These are phyloP conservation scores for Fusarium neocosmosporiellum DNA, from an alignment of 2,329 filamentous ascomycete genomes.

Conservation along the genomic window DNA sequence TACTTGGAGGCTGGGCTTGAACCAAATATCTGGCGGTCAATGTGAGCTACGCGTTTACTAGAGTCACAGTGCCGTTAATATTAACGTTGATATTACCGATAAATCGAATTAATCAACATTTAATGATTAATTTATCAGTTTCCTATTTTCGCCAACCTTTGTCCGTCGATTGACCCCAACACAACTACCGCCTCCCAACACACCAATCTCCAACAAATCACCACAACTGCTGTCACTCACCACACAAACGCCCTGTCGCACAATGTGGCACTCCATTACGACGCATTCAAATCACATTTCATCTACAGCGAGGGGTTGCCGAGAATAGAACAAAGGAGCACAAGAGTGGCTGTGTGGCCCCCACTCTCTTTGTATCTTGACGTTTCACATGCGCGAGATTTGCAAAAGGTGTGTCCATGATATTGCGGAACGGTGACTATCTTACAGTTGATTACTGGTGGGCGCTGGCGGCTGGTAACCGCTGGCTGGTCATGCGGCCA, in stretches of 20 bases:
- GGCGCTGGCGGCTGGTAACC: constrained; percentile 32
- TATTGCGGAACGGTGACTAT: constrained; percentile 17
- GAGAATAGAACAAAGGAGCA: constrained; percentile 27
- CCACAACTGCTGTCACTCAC: constrained; percentile 8
- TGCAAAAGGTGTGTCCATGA: constrained; percentile 10
- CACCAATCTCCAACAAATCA: constrained; percentile 11
- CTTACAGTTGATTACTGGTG: not conserved
- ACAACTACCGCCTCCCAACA: constrained; percentile 7
- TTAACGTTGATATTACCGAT: not conserved
- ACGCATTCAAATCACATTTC: constrained; percentile 28
- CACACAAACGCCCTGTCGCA: constrained; percentile 25
- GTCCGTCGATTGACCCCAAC: constrained; percentile 1
- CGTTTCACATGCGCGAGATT: constrained; percentile 30
- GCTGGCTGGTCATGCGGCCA: constrained; percentile 12
- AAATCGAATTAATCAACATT: not conserved
- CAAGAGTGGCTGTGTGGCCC: constrained; percentile 23
- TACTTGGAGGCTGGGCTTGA: not conserved
- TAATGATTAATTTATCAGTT: constrained; percentile 3
- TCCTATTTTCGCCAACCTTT: not conserved
- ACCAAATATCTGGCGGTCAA: not conserved
- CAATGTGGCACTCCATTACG: constrained; percentile 33
- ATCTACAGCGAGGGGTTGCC: constrained; percentile 27
- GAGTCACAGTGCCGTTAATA: not conserved
- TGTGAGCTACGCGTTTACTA: not conserved
- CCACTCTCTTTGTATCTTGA: constrained; percentile 6